Conservation (phyloP, 2,329 filamentous ascomycete genomes). For the Colletotrichum sp. region DNA sequence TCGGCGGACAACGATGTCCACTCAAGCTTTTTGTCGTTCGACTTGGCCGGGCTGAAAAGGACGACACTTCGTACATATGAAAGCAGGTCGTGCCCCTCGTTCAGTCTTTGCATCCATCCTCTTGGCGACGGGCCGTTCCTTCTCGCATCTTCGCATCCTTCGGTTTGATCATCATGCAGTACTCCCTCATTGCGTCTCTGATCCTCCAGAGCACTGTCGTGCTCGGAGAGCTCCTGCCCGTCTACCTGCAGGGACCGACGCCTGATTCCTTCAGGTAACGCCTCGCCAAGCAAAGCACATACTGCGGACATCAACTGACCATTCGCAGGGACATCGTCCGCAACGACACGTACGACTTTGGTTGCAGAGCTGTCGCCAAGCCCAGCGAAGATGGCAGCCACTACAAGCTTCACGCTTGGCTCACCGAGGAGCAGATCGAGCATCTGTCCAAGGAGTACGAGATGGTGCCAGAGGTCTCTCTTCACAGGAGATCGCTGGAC, state of each 20-base stretch:
- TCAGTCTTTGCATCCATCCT: not conserved
- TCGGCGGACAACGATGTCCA: not conserved
- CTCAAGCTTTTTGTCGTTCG: not conserved
- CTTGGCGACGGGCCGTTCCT: not conserved
- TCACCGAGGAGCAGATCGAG: conserved; percentile 10
- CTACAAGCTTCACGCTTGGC: conserved; percentile 16
- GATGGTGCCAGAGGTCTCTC: not conserved
- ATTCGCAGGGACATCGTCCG: conserved; percentile 1
- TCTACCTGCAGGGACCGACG: conserved; percentile 2
- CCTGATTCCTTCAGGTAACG: conserved; percentile 3
- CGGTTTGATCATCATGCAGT: conserved; percentile 2
- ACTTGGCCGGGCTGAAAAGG: not conserved
- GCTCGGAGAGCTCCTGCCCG: conserved; percentile 5
- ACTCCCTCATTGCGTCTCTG: conserved; percentile 12
- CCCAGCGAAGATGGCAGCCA: conserved; percentile 8
- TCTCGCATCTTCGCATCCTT: not conserved
- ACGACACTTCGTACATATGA: not conserved
- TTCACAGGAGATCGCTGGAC: not conserved
- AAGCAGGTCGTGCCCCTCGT: not conserved
- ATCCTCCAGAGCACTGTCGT: conserved; percentile 6
- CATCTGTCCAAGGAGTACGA: conserved; percentile 13
- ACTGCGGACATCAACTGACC: not conserved
- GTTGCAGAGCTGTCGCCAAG: conserved; percentile 14
- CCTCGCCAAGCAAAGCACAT: not conserved
- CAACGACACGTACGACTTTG: conserved; percentile 15